Base-by-base conservation (phyloP, 148 eudicot species). In the Gaultheria prostrata region DNA sequence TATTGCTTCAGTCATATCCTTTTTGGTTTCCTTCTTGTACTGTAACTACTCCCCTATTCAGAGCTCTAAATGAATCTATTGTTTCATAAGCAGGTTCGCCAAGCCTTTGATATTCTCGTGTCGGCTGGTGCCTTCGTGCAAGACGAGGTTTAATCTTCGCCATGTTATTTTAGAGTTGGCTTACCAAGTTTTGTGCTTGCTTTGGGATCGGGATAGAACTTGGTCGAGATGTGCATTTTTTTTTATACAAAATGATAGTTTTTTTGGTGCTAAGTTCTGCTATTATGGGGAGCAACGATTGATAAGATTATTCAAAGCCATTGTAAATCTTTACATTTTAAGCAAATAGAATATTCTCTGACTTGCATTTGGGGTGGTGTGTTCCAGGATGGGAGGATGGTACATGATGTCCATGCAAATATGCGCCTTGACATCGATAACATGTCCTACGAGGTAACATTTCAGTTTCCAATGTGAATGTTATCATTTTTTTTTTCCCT, bases 351-450 rank as follows among this genome's bases (percentile, higher is more conserved):
- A 67, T 67, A 67, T 28, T 26, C 70, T 28, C 1, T 67, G 35
- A 67, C 73, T 67, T 67, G 73, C 73, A 67, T 67, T 67, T 4
- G 73, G 33, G 33, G 35, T 67, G 17, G 7, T 30, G 73, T 67
- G 73, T 67, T 15, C 33, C 71, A 65, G 71, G 71, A 28, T 24
- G 73, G 35, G 15, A 13, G 15, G n/a, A 28, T 13, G 15, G 33
- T 12, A 26, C 35, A 67, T 67, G 35, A 67, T 30, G 17, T 67
- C 14, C 94, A 96, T 57, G 89, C 95, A 86, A 98, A 96, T 83
- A 92, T 96, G 98, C 89, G 98, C 28, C 90, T 96, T 30, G 98
- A 96, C 83, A 90, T 94, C 49, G 98, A 94, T 87, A 93, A 92
- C 93, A 94, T 96, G 98, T 96, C 98, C 65, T 94, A 95, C 69